Percentiles rank a stretch among this genome's conserved stretches.
Evolutionary conservation across 2,329 filamentous ascomycete genomes (phyloP).

Genomic region (Microdochium trichocladiopsis): DNA sequence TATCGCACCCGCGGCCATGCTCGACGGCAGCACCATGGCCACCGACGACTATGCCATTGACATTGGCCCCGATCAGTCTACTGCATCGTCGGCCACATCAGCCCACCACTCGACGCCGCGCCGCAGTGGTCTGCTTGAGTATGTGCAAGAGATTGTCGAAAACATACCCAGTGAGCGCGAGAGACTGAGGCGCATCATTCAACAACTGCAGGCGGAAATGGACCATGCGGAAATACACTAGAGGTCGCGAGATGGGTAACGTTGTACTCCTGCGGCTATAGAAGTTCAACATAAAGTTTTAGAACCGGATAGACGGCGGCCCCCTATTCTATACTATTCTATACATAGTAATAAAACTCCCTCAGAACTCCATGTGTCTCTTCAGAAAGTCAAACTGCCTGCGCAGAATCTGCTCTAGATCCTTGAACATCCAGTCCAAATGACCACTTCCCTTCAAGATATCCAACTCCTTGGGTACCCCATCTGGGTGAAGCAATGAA

Average conservation of each 20-base stretch:
- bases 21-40: too few relatives aligned
- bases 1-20: too few relatives aligned
- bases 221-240: not conserved
- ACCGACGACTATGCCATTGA: too few relatives aligned
- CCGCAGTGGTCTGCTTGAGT: too few relatives aligned
- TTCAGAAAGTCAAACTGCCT: not conserved
- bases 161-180: not conserved
- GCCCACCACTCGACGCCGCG: too few relatives aligned
- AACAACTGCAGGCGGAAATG: not conserved
- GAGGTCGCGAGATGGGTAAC: not conserved
- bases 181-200: too few relatives aligned
- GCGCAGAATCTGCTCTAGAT: too few relatives aligned
- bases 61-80: too few relatives aligned
- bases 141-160: too few relatives aligned
- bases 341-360: not conserved
- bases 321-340: not conserved
- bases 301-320: not conserved
- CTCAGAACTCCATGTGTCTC: not conserved
- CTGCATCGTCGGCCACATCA: too few relatives aligned
- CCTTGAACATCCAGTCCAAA: too few relatives aligned
- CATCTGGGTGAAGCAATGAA: not conserved
- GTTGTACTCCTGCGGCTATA: not conserved
- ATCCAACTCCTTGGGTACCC: not conserved
- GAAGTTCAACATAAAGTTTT: not conserved
- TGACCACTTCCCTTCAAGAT: too few relatives aligned